Evolutionary conservation across 2,329 filamentous ascomycete species (phyloP).

Genomic region (Aspergillus hiratsukae): DNA sequence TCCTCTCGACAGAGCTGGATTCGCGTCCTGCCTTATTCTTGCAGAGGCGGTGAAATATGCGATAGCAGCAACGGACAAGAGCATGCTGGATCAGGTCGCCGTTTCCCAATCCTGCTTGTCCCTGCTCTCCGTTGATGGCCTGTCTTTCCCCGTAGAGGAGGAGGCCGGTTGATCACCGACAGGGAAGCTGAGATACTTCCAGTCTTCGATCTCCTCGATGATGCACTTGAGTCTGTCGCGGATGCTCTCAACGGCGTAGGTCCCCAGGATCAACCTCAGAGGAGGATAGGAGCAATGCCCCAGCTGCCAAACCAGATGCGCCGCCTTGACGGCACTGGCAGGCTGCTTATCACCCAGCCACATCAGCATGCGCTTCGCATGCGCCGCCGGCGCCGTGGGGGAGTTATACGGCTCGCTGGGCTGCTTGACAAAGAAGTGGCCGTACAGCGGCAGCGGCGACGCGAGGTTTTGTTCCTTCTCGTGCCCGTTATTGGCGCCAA

Average conservation of each 20-base stretch:
- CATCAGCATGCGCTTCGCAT: slow-evolving; percentile 86
- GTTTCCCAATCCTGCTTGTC: background rate
- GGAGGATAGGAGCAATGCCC: slow-evolving; percentile 95
- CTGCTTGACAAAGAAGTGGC: slow-evolving; percentile 86
- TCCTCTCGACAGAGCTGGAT: background rate
- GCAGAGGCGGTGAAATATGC: background rate
- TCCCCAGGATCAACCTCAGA: slow-evolving; percentile 77
- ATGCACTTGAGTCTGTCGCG: slow-evolving; percentile 82
- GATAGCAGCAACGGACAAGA: background rate
- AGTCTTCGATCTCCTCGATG: slow-evolving; percentile 91
- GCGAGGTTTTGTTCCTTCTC: slow-evolving; percentile 26
- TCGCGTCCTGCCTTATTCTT: background rate
- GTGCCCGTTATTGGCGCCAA: slow-evolving; percentile 10
- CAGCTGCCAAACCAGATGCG: slow-evolving; percentile 89
- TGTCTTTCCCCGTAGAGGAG: slow-evolving; percentile 5
- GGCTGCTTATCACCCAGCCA: slow-evolving; percentile 93
- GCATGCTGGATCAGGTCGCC: background rate
- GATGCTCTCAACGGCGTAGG: slow-evolving; percentile 93
- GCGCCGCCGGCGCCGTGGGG: slow-evolving; percentile 74
- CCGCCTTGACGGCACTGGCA: slow-evolving; percentile 86
- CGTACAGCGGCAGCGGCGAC: slow-evolving; percentile 70
- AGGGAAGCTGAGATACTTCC: slow-evolving; percentile 77
- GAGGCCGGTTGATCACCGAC: slow-evolving; percentile 28
- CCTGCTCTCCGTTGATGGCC: background rate
- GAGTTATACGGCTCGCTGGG: slow-evolving; percentile 76